Evolutionary conservation across 1,284 basidiomycete species (phyloP).

Genomic region (Trichosporon coremiiforme): DNA sequence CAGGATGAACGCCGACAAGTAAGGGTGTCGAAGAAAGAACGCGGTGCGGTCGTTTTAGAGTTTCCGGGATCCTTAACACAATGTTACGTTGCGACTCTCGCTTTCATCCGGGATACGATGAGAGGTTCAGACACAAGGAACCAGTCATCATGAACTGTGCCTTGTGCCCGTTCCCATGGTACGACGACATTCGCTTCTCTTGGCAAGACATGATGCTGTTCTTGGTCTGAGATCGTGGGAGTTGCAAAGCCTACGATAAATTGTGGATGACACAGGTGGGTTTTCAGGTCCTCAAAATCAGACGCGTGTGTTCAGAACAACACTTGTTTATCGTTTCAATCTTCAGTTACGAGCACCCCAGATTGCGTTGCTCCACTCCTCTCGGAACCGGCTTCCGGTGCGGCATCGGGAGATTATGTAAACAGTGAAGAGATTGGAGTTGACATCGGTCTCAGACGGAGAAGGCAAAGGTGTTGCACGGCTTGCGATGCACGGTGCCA

Average conservation of each 20-base stretch:
- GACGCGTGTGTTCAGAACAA: background rate
- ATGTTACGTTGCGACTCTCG: conserved; percentile 2
- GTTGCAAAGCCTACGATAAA: background rate
- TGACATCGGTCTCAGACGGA: background rate
- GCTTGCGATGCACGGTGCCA: no score
- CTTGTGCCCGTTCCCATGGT: conserved; percentile 13
- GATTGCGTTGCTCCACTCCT: background rate
- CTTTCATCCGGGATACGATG: conserved; percentile 1
- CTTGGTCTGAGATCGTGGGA: conserved; percentile 1
- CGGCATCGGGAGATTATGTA: background rate
- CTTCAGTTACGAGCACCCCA: background rate
- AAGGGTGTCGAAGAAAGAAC: conserved; percentile 3
- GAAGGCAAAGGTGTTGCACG: background rate
- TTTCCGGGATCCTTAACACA: conserved; percentile 14
- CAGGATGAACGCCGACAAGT: background rate
- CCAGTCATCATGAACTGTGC: background rate
- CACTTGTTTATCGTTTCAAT: background rate
- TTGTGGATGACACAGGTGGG: background rate
- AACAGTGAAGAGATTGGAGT: background rate
- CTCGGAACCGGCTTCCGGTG: background rate
- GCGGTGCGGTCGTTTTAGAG: conserved; percentile 2
- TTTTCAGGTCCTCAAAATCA: background rate
- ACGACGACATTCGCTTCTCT: background rate
- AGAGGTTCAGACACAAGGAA: conserved; percentile 2
- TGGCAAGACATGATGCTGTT: background rate